Evolutionary conservation across 805 yeast genomes (phyloP).

Genomic region (Myxozyma neotropica): DNA sequence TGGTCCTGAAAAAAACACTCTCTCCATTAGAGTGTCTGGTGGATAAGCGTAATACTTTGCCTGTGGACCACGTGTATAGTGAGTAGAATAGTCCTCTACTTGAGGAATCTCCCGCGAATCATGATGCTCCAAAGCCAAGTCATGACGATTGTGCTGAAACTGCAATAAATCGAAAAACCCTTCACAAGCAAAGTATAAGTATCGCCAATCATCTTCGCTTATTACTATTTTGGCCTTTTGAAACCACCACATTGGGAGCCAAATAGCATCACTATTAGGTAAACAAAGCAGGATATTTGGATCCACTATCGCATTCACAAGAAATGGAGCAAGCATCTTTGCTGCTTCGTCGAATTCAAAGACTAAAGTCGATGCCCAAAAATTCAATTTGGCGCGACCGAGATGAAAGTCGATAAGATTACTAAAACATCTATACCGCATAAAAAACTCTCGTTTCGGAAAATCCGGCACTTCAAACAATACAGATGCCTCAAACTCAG

Average conservation of each 20-base stretch:
- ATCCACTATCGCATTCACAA: not conserved
- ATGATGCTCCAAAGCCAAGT: not conserved
- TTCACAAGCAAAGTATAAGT: not conserved
- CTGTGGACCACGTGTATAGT: too few species aligned
- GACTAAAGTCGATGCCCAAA: not conserved
- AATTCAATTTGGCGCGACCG: constrained; percentile 8
- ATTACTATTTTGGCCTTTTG: not conserved
- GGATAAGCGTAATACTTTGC: too few species aligned
- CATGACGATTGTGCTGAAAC: not conserved
- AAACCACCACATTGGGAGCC: constrained; percentile 4
- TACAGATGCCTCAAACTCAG: too few species aligned
- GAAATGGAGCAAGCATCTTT: not conserved
- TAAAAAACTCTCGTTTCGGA: not conserved
- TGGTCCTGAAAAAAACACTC: not conserved
- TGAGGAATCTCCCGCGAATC: not conserved
- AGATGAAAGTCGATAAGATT: constrained; percentile 8
- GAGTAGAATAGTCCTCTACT: too few species aligned
- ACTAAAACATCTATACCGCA: constrained; percentile 13
- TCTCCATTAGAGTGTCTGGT: not conserved
- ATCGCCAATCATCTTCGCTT: not conserved
- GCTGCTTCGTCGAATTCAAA: not conserved
- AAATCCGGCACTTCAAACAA: not conserved
- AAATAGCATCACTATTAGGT: not conserved
- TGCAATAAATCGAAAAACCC: not conserved
- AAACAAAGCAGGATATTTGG: not conserved